Evolutionary conservation across 2,329 filamentous ascomycete genomes (phyloP), one percentile per base, ranked within the genome.

Genomic region (Fusarium sp.): DNA sequence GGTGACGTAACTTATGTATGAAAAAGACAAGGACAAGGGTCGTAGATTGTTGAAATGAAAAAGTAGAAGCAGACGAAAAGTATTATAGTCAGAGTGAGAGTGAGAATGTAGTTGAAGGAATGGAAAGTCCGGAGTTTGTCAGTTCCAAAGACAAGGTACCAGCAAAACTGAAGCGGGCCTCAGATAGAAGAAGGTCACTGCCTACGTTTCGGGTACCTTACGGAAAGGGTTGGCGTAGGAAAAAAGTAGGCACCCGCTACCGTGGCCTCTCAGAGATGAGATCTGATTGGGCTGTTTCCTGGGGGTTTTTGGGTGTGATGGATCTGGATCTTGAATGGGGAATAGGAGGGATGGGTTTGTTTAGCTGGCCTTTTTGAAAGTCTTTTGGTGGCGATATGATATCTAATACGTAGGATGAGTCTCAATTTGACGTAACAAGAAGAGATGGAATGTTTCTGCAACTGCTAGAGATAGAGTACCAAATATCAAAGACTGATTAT

Each of bases 221-320:
- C 56, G 40, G 49, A 59, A 61, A 36, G 62, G 63, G 46, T 63
- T 64, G 66, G 65, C 65, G 61, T 58, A 40, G 51, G 51, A 17
- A 53, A 60, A 60, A 57, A 67, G 45, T 33, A 57, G 51, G 52
- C 68, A 66, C 40, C 60, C 67, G 68, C 68, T 71, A 71, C 68
- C 68, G 68, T 71, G 68, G 68, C 68, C 68, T 71, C 62, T 67
- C 38, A 58, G 42, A 21, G 36, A 52, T 66, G 61, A 24, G 46
- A 55, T 59, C n/a, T 69, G 66, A 69, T 69, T 69, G 66, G 66
- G 14, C 49, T 54, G 21, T 39, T 38, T 51, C 21, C 17, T 58
- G 22, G 39, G 55, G 19, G 17, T 31, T 50, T 42, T 40, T 15
- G 8, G 38, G 57, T 50, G 42, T 42, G 53, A 67, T 67, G 57